These are phyloP conservation scores for Silybum marianum DNA, from an alignment of 129 eudicot species.

Conservation along the genomic window DNA sequence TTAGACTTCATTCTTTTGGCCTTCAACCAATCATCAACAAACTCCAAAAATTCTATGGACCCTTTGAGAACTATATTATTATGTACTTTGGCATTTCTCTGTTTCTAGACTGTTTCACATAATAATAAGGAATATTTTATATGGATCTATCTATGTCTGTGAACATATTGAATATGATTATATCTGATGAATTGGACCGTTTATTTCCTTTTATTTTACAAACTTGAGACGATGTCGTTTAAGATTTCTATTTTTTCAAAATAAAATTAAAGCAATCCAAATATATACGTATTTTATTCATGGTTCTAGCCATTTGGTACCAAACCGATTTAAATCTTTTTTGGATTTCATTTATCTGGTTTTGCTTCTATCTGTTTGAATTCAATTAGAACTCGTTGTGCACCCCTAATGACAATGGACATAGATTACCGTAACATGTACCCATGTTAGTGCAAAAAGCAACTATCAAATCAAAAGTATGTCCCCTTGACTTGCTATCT, in stretches of 20 bases:
- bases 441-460: not conserved
- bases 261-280: not conserved
- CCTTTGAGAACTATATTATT: not conserved
- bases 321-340: not conserved
- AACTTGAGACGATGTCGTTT: not conserved
- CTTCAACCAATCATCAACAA: not conserved
- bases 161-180: no score
- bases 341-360: not conserved
- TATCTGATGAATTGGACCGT: no score
- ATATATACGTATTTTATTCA: not conserved
- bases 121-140: no score
- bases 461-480: not conserved
- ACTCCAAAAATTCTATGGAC: not conserved
- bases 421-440: not conserved
- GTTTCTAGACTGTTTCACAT: not conserved
- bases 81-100: not conserved
- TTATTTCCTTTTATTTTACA: not conserved
- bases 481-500: not conserved
- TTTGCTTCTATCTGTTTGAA: not conserved
- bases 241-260: not conserved
- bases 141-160: no score
- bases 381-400: not conserved
- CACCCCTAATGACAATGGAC: not conserved
- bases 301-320: not conserved
- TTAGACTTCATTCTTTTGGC: not conserved